phyloP scores from a whole-genome alignment of 257 asterid species.

The Verbascum thapsus region DNA sequence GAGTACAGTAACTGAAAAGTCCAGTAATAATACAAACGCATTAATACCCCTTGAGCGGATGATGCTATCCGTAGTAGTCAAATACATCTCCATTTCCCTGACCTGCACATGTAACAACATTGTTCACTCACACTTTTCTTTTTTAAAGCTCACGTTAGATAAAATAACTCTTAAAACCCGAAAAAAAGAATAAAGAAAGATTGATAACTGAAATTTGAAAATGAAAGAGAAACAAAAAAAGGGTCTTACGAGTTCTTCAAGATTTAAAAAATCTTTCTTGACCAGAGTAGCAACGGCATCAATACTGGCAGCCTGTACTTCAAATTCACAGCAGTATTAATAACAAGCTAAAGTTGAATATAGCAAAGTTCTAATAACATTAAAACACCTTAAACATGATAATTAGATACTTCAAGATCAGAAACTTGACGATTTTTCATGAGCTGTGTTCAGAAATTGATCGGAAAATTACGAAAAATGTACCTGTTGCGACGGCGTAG shows the following conservation, averaged over 20 bases:
- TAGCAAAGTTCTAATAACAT: neutral
- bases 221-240: neutral
- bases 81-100: conserved; percentile 89
- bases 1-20: neutral
- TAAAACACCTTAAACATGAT: neutral
- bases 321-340: conserved; percentile 26
- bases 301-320: conserved; percentile 65
- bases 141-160: neutral
- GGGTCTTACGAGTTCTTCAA: conserved; percentile 65
- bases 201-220: neutral
- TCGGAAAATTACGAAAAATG: conserved; percentile 13
- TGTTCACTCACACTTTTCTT: neutral
- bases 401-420: neutral
- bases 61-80: conserved; percentile 77
- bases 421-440: neutral
- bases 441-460: neutral
- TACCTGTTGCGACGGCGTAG: conserved; percentile 73
- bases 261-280: conserved; percentile 58
- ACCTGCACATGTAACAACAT: conserved; percentile 47
- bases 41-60: conserved; percentile 78
- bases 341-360: neutral
- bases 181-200: neutral
- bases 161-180: neutral
- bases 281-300: conserved; percentile 60
- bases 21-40: neutral